Evolutionary conservation across 345 rosid genomes (phyloP), one percentile per base, ranked within the genome.

Genomic region (Rhodomyrtus tomentosa): DNA sequence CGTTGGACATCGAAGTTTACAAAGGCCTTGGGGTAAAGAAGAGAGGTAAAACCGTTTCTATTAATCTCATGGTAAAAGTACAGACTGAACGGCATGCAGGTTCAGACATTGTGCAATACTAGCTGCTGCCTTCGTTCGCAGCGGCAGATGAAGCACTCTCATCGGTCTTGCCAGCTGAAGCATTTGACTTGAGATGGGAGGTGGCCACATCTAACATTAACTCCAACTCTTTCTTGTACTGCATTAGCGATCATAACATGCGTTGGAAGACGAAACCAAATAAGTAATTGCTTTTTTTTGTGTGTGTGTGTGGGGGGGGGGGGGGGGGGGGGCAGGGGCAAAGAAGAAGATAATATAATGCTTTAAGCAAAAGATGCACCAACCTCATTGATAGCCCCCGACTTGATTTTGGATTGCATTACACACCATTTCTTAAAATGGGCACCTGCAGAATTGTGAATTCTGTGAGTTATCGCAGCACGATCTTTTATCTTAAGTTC

Each of bases 381-480:
- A 73, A 94, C 99, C 98, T 96, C 99, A 12, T 88, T 86, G 50
- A 93, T 85, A 16, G 99, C 98, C n/a, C 98, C 98, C 45, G 98
- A 79, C 90, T 85, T 95, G 50, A 95, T 95, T 89, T 96, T 96
- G 22, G 98, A 95, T 87, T 96, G 99, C 99, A 96, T 96, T 80
- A 96, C 91, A 83, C 98, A 96, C 98, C 99, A 96, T 89, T 96
- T 96, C 92, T 95, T 96, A 84, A 96, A 93, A 91, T 96, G 99
- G 49, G 95, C 98, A 90, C 99, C 99, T 96, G 90, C 84, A 80
- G 6, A 72, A 18, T 29, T 53, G 59, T 40, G 42, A 49, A 40
- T 82, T 29, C 45, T 8, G 45, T 68, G 18, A 68, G 79, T 68
- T 68, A 68, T 20, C 25, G 3, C 79, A 36, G 79, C 79, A 68